Base-by-base conservation (phyloP, 2,329 filamentous ascomycete genomes). In the Tolypocladium album region DNA sequence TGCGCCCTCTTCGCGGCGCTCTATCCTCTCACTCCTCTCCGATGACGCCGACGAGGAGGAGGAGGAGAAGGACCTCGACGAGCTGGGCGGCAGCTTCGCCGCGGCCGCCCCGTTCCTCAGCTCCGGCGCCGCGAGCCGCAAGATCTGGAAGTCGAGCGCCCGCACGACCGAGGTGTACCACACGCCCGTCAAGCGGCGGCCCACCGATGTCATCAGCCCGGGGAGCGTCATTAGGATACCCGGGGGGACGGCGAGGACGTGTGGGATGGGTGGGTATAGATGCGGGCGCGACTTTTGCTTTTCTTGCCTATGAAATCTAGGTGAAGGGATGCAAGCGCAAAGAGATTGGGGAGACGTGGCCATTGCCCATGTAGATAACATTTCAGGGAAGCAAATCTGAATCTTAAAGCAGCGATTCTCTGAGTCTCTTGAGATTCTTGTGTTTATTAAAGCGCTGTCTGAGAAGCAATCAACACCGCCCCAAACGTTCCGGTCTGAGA, bases 271-370 rank as follows among this genome's bases (percentile, higher is more conserved):
- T 63, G 83, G 80, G 15, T 86, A 81, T 67, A 72, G 71, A 20
- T 87, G 84, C 62, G 78, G 78, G 4, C 75, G 80, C 59, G 78
- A 82, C 62, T 86, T 86, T 71, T 87, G 84, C 70, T 85, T 87
- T 64, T 76, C 74, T 12, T 86, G 84, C 65, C 72, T 82, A 61
- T 61, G 34, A 59, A 13, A 2, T 36, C 27, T 20, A 39, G 22
- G 22, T 11, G 22, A 8, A 3, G 15, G 20, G 8, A 12, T 55
- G 40, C 40, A 43, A n/a, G 40, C 39, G 15, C 3, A 20, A n/a
- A 43, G 40, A 13, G 17, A 27, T 4, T 27, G 40, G 40, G 40
- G 5, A 13, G 22, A 22, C 8, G 11, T 15, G 13, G 43, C 1
- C 43, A 47, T 27, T 27, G 24, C 22, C 22, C 4, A 4, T 13